Conservation (phyloP, 1,284 basidiomycete species). For the Leccinum griseonigrum region DNA sequence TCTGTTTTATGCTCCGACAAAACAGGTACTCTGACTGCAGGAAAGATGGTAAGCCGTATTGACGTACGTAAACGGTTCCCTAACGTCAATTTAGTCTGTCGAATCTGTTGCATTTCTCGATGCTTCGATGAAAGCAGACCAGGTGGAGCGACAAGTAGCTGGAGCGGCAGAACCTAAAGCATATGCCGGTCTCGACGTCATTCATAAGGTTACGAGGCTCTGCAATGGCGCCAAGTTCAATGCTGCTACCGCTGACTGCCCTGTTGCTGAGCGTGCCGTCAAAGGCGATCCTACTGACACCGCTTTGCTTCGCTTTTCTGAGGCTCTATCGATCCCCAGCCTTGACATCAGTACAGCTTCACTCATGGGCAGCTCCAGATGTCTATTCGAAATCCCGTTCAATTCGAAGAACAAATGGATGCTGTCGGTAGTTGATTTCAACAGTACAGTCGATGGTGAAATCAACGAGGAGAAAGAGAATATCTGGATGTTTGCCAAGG, state of each 20-base stretch:
- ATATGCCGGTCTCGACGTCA: slow-evolving; percentile 22
- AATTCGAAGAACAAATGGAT: slow-evolving; percentile 70
- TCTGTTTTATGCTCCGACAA: slow-evolving; percentile 60
- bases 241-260: slow-evolving; percentile 29
- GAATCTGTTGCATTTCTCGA: slow-evolving; percentile 44
- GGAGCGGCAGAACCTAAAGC: slow-evolving; percentile 4
- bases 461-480: background rate
- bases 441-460: slow-evolving; percentile 1
- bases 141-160: slow-evolving; percentile 23
- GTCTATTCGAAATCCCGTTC: slow-evolving; percentile 48
- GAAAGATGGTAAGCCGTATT: slow-evolving; percentile 33
- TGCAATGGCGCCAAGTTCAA: slow-evolving; percentile 65
- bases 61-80: background rate
- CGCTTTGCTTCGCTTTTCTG: slow-evolving; percentile 59
- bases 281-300: slow-evolving; percentile 66
- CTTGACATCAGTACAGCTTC: slow-evolving; percentile 20
- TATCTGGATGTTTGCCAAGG: slow-evolving; percentile 48
- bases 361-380: slow-evolving; percentile 25
- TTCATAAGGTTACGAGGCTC: slow-evolving; percentile 48
- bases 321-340: slow-evolving; percentile 36
- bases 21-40: slow-evolving; percentile 44
- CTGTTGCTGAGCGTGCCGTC: slow-evolving; percentile 44
- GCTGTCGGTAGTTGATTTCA: slow-evolving; percentile 32
- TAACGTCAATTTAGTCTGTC: slow-evolving; percentile 32
- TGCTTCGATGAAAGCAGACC: slow-evolving; percentile 26